Percentiles rank a stretch among this genome's conserved stretches.
Evolutionary conservation across 371 early-diverging fungal species (phyloP).

Genomic region (Mortierella sp.): DNA sequence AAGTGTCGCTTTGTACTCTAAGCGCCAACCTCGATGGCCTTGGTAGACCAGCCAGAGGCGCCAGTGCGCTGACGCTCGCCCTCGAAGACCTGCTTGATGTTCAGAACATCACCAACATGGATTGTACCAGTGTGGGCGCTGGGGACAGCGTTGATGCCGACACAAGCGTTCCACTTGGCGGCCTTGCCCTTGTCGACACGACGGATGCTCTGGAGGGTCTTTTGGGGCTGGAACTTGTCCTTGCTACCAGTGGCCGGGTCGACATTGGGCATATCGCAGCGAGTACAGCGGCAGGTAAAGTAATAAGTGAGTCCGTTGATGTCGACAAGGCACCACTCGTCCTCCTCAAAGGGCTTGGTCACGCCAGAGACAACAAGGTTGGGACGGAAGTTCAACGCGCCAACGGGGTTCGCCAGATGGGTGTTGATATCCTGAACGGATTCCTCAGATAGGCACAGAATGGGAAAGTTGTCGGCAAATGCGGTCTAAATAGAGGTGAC

Average conservation of each 20-base stretch:
- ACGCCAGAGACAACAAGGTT: slow-evolving; percentile 60
- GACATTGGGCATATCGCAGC: slow-evolving; percentile 59
- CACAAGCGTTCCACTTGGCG: slow-evolving; percentile 55
- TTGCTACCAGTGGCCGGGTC: slow-evolving; percentile 59
- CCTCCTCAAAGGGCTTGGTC: slow-evolving; percentile 58
- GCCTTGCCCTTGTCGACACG: slow-evolving; percentile 56
- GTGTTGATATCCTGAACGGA: slow-evolving; percentile 57
- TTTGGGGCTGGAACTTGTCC: slow-evolving; percentile 59
- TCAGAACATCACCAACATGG: slow-evolving; percentile 31
- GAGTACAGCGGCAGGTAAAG: slow-evolving; percentile 56
- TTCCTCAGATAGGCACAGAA: slow-evolving; percentile 56
- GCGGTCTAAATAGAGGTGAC: slow-evolving; percentile 33
- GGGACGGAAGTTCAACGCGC: slow-evolving; percentile 58
- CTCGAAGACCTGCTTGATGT: slow-evolving; percentile 43
- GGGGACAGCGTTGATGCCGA: slow-evolving; percentile 57
- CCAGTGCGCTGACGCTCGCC: slow-evolving; percentile 54
- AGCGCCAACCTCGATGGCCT: slow-evolving; percentile 34
- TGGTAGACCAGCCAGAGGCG: slow-evolving; percentile 39
- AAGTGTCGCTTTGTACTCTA: neutral
- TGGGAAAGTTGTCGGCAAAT: slow-evolving; percentile 58
- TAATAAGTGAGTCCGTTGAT: slow-evolving; percentile 46
- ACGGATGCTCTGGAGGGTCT: slow-evolving; percentile 56
- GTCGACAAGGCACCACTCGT: slow-evolving; percentile 56
- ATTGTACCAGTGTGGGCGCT: slow-evolving; percentile 27
- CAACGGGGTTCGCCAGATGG: slow-evolving; percentile 45